Conservation (phyloP, 2,329 filamentous ascomycete genomes). For the Penicillium sp. region DNA sequence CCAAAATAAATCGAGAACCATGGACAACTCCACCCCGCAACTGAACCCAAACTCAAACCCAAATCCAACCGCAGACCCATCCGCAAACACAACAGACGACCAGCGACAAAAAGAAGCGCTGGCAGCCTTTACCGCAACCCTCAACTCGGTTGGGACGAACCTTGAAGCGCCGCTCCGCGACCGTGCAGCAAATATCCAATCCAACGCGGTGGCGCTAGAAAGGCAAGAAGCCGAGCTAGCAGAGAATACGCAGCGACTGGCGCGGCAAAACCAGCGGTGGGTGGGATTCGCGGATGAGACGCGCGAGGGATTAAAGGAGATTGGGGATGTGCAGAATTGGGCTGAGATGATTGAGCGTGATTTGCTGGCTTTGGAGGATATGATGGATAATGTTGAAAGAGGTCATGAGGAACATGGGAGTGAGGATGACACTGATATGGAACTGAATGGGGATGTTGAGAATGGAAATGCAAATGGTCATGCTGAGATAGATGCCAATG, state of each 20-base stretch:
- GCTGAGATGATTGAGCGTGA: conserved; percentile 59
- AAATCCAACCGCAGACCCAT: neutral
- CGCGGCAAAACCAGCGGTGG: conserved; percentile 54
- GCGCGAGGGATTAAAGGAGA: conserved; percentile 58
- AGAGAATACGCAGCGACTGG: conserved; percentile 50
- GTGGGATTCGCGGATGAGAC: conserved; percentile 55
- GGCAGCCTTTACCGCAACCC: conserved; percentile 45
- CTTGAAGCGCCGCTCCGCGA: conserved; percentile 54
- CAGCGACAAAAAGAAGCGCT: conserved; percentile 44
- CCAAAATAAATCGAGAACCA: neutral
- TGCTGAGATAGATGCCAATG: conserved; percentile 8
- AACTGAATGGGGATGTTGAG: conserved; percentile 7
- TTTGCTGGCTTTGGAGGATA: conserved; percentile 45
- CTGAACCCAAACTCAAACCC: neutral
- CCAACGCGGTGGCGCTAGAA: conserved; percentile 53
- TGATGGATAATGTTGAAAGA: conserved; percentile 38
- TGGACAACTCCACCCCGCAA: neutral
- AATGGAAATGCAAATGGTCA: conserved; percentile 4
- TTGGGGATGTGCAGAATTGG: conserved; percentile 66
- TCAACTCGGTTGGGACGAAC: conserved; percentile 45
- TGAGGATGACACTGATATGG: conserved; percentile 14
- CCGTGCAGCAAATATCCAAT: conserved; percentile 56
- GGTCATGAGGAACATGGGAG: conserved; percentile 18
- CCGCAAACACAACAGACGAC: conserved; percentile 10
- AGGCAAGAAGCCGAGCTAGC: conserved; percentile 56